phyloP scores from a whole-genome alignment of 2,329 filamentous ascomycete species.

The Ophioceras dolichostomum region DNA sequence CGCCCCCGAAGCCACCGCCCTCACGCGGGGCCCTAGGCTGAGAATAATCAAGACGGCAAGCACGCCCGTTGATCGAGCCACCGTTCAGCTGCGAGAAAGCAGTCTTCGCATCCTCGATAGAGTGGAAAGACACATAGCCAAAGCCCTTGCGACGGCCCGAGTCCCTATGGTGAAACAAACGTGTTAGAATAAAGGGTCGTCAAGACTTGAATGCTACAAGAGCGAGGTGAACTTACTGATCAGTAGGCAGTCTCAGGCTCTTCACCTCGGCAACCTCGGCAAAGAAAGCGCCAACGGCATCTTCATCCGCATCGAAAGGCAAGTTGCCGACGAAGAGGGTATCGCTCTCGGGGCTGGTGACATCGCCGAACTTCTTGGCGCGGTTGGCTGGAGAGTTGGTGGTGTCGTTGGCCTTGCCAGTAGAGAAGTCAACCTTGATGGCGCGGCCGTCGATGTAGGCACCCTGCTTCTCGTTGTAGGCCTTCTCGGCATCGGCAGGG shows the following conservation, averaged over 20 bases:
- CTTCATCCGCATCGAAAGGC: constrained; percentile 71
- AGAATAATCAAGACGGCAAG: constrained; percentile 75
- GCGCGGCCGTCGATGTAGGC: constrained; percentile 22
- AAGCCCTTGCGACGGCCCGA: constrained; percentile 82
- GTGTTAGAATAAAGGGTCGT: constrained; percentile 16
- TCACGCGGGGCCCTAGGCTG: constrained; percentile 51
- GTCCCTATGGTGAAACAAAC: constrained; percentile 37
- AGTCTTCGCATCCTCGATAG: constrained; percentile 69
- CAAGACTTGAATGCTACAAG: too few relatives aligned
- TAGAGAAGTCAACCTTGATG: constrained; percentile 25
- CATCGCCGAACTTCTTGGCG: constrained; percentile 63
- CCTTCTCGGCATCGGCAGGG: constrained; percentile 30
- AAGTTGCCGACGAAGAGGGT: constrained; percentile 91
- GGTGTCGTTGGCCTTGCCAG: constrained; percentile 12
- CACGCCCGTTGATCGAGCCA: constrained; percentile 56
- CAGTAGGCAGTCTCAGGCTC: constrained; percentile 78
- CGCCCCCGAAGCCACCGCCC: constrained; percentile 31
- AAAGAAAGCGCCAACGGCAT: constrained; percentile 64
- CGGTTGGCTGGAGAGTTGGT: constrained; percentile 48
- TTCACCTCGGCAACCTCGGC: constrained; percentile 56
- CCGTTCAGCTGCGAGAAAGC: constrained; percentile 53
- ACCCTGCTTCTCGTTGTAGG: constrained; percentile 25
- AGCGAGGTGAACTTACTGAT: constrained; percentile 41
- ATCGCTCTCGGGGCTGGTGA: constrained; percentile 65
- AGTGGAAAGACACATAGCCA: constrained; percentile 76